These are phyloP conservation scores for Ilyonectria destructans DNA, from an alignment of 2,329 filamentous ascomycete species.

Conservation along the genomic window DNA sequence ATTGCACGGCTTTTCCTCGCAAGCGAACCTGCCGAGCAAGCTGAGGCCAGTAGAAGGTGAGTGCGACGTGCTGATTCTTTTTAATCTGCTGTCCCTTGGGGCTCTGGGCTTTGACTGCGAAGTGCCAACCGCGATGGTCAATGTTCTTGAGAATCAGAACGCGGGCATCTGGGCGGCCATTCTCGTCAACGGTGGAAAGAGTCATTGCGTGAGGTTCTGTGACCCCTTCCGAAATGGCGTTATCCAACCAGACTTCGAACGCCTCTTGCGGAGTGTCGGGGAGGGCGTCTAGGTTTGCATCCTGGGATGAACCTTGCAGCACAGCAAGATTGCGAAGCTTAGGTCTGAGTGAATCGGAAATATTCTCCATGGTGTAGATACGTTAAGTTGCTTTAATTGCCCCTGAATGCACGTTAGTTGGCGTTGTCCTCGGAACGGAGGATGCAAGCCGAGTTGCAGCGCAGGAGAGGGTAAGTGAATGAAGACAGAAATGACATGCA, in stretches of 20 bases:
- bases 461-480: too few relatives aligned
- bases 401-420: too few relatives aligned
- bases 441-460: too few relatives aligned
- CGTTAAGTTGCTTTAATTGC: too few relatives aligned
- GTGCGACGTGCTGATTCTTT: constrained; percentile 12
- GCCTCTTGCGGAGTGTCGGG: constrained; percentile 24
- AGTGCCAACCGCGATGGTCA: constrained; percentile 30
- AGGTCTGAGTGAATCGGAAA: background rate
- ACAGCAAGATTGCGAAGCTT: constrained; percentile 19
- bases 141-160: constrained; percentile 34
- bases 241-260: constrained; percentile 15
- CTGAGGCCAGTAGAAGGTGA: constrained; percentile 34
- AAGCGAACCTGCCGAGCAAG: constrained; percentile 28
- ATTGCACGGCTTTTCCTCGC: constrained; percentile 7
- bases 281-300: background rate
- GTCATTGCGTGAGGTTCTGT: constrained; percentile 34
- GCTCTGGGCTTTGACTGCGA: constrained; percentile 29
- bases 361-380: background rate
- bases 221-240: constrained; percentile 19
- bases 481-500: too few relatives aligned
- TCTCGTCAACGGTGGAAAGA: constrained; percentile 28
- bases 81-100: constrained; percentile 31
- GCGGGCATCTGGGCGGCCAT: constrained; percentile 29
- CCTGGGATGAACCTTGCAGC: constrained; percentile 1
- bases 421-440: too few relatives aligned